Percentiles rank a stretch among this genome's conserved stretches.
Evolutionary conservation across 2,329 filamentous ascomycete genomes (phyloP).

Genomic region (Sporothrix inflata): DNA sequence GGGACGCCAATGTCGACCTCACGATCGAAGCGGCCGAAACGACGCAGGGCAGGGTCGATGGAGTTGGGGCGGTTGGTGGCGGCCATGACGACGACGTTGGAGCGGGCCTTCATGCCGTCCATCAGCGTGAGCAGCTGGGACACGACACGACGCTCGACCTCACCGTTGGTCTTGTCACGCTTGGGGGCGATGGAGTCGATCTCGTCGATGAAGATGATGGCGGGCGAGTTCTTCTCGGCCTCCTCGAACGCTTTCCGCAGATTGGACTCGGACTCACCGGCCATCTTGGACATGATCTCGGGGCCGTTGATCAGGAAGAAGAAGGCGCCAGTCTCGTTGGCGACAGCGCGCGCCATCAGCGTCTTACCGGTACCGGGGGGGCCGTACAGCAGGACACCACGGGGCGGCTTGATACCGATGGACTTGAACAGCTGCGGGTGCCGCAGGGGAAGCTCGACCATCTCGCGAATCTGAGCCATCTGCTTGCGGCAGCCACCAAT

Average conservation of each 20-base stretch:
- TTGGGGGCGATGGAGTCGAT: slow-evolving; percentile 99
- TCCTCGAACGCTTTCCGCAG: slow-evolving; percentile 99
- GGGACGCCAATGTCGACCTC: slow-evolving; percentile 98
- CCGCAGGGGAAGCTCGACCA: slow-evolving; percentile 94
- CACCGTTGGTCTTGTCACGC: slow-evolving; percentile 99
- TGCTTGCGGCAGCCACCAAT: slow-evolving; percentile 99
- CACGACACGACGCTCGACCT: slow-evolving; percentile 97
- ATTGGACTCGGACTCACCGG: slow-evolving; percentile 98
- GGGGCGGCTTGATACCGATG: slow-evolving; percentile 98
- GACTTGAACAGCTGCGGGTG: slow-evolving; percentile 99
- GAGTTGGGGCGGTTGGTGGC: slow-evolving; percentile 99
- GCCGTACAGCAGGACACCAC: slow-evolving; percentile 94
- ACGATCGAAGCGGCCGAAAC: slow-evolving; percentile 98
- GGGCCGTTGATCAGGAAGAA: slow-evolving; percentile 99
- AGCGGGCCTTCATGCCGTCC: slow-evolving; percentile 99
- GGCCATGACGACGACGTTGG: slow-evolving; percentile 98
- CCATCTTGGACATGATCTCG: slow-evolving; percentile 99
- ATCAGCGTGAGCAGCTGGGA: slow-evolving; percentile 94
- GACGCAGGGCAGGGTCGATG: slow-evolving; percentile 94
- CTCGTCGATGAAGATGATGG: slow-evolving; percentile 99
- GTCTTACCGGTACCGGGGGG: slow-evolving; percentile 99
- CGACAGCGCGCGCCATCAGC: slow-evolving; percentile 96
- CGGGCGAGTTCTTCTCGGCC: slow-evolving; percentile 98
- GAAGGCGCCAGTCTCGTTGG: slow-evolving; percentile 98
- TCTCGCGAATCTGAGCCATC: slow-evolving; percentile 98